Base-by-base conservation (phyloP, 2,329 filamentous ascomycete species). In the Endothia cerciana region DNA sequence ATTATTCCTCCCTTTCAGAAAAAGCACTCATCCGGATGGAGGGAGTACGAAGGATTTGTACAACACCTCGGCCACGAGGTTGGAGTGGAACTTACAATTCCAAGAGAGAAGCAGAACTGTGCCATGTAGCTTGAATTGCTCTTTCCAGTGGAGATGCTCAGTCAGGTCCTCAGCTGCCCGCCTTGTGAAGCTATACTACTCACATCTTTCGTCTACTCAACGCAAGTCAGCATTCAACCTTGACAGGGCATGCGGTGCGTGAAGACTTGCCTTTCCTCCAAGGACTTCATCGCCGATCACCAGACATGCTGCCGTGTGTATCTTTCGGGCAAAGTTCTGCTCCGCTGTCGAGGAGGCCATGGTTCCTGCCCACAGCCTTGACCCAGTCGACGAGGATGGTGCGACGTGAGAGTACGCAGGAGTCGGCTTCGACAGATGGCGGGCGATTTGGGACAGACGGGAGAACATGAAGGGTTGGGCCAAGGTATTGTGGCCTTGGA, bases 261-360 rank as follows among this genome's bases (percentile, higher is more conserved):
- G 11, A 17, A 1, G 36, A 74, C 81, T 70, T 77, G 93, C 94
- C 90, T 98, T 98, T 72, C 95, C 94, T 28, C 93, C 94, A 4
- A 98, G 83, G 5, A 98, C 93, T 78, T 97, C 94, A 79, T 98
- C 94, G n/a, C 94, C 94, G 73, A 99, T 98, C 67, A 99, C 93
- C 70, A 98, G 80, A 77, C 93, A 97, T 65, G 91, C 94, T 13
- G 94, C 95, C 57, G 94, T 97, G 75, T 93, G 89, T 71, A 98
- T 96, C 67, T 85, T 88, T 74, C 89, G 83, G 72, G 85, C 81
- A 73, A 84, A 84, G 69, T 85, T 83, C 73, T 87, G 82, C 66
- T 83, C 81, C 4, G 82, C 80, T 73, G 84, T 82, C 72, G 80
- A 78, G 68, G 78, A 80, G 80, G 84, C 86, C 73, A 76, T 75